These are phyloP conservation scores for Lolium perenne DNA, from an alignment of 176 grass and related monocot genomes.

Conservation along the genomic window DNA sequence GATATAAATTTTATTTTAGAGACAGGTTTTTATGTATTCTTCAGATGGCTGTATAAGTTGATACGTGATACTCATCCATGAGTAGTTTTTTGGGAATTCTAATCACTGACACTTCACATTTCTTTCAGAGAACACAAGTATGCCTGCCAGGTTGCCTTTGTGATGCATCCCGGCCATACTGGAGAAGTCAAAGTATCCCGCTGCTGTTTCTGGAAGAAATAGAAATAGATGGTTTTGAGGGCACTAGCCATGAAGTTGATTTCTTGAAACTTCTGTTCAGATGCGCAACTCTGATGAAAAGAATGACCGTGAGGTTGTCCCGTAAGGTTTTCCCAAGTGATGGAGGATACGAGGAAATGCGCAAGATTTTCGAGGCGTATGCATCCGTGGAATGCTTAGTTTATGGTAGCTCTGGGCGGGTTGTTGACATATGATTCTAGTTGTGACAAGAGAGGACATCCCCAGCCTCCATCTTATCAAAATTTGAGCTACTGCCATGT, in stretches of 20 bases:
- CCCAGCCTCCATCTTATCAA: neutral
- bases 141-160: neutral
- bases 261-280: constrained; percentile 9
- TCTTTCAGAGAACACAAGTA: neutral
- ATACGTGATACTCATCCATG: neutral
- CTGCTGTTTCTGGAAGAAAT: constrained; percentile 1
- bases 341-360: neutral
- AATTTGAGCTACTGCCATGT: neutral
- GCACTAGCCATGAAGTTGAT: constrained; percentile 1
- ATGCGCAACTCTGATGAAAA: neutral
- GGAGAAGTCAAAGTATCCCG: neutral
- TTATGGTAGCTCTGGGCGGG: neutral
- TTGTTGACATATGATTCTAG: neutral
- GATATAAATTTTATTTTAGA: neutral
- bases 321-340: neutral
- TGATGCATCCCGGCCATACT: neutral
- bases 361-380: neutral
- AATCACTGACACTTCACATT: neutral
- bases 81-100: neutral
- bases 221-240: neutral
- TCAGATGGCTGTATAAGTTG: neutral
- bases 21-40: neutral
- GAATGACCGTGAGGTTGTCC: neutral
- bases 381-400: neutral
- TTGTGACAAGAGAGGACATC: neutral